phyloP scores from a whole-genome alignment of 805 yeast genomes.

The Yarrowia sp. region DNA sequence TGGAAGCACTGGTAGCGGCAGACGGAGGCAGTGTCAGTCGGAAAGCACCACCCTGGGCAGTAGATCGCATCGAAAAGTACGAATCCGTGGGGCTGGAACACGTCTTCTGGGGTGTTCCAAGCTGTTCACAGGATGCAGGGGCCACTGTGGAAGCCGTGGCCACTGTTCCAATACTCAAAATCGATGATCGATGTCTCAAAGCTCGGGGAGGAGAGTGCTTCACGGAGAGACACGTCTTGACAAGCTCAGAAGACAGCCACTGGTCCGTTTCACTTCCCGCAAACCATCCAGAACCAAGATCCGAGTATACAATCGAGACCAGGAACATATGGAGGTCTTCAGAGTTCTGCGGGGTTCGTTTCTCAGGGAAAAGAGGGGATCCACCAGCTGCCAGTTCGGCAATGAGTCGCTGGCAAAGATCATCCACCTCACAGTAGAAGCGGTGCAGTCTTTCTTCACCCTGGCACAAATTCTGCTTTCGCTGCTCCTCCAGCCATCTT shows the following conservation, averaged over 20 bases:
- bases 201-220: constrained; percentile 27
- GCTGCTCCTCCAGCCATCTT: constrained; percentile 47
- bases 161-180: constrained; percentile 21
- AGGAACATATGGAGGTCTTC: constrained; percentile 44
- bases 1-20: constrained; percentile 28
- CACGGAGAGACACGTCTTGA: constrained; percentile 29
- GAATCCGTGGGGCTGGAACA: constrained; percentile 30
- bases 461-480: constrained; percentile 49
- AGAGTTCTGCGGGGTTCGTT: constrained; percentile 37
- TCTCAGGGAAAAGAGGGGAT: constrained; percentile 29
- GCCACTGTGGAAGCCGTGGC: constrained; percentile 12
- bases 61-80: constrained; percentile 23
- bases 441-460: constrained; percentile 52
- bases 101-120: constrained; percentile 20
- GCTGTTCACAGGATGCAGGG: constrained; percentile 1
- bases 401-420: constrained; percentile 45
- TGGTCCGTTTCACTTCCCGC: constrained; percentile 39
- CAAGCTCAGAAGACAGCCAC: constrained; percentile 21
- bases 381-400: constrained; percentile 47
- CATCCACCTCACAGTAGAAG: constrained; percentile 49
- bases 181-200: constrained; percentile 25
- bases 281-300: constrained; percentile 43
- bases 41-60: constrained; percentile 24
- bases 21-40: constrained; percentile 25
- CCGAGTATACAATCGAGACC: constrained; percentile 43